Percentiles rank a stretch among this genome's conserved stretches.
Evolutionary conservation across 805 yeast genomes (phyloP).

Genomic region (Saccharomycopsis javanensis): DNA sequence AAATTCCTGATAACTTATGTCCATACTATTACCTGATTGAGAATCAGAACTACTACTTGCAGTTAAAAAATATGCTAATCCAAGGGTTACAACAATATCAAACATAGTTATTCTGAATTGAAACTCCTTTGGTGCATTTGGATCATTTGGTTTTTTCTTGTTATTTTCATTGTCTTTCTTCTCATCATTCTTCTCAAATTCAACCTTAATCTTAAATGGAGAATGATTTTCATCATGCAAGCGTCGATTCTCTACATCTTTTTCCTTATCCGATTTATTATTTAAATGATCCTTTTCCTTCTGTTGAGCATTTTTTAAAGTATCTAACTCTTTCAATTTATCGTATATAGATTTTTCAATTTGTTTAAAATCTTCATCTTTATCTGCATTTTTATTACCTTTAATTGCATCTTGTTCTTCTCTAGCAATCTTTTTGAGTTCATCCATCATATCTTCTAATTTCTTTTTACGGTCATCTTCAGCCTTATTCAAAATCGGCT

Average conservation of each 20-base stretch:
- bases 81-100: conserved; percentile 12
- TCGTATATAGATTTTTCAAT: conserved; percentile 5
- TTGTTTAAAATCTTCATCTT: neutral
- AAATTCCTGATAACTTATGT: conserved; percentile 90
- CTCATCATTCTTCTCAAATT: conserved; percentile 5
- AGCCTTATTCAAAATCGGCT: neutral
- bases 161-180: conserved; percentile 1
- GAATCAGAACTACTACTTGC: neutral
- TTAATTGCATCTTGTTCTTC: neutral
- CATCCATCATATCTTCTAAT: neutral
- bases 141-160: conserved; percentile 3
- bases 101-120: conserved; percentile 12
- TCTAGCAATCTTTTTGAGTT: neutral
- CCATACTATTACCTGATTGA: conserved; percentile 22
- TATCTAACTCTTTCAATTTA: conserved; percentile 5
- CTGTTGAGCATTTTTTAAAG: neutral
- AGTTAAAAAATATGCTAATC: conserved; percentile 2
- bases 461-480: conserved; percentile 2
- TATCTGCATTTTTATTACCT: neutral
- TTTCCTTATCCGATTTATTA: neutral
- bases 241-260: neutral
- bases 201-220: conserved; percentile 4
- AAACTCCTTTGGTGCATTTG: conserved; percentile 9
- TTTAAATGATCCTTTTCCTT: neutral
- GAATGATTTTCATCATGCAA: neutral